Evolutionary conservation across 1,139 yeast species (phyloP).

Genomic region (Kodamaea sp.): DNA sequence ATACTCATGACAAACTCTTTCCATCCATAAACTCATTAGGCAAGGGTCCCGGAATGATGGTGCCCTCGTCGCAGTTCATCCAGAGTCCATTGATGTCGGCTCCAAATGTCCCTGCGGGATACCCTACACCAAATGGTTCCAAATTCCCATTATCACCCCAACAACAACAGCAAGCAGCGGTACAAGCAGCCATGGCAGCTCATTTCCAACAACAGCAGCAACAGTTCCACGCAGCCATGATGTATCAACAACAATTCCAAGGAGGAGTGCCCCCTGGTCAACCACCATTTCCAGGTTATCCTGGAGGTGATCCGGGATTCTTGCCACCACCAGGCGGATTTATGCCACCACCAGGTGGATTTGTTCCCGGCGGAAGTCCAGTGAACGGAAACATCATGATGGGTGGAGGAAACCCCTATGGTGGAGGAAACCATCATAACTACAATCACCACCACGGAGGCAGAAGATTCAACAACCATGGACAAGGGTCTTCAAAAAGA

Average conservation of each 20-base stretch:
- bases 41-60: constrained; percentile 21
- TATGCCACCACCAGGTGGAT: constrained; percentile 33
- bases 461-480: constrained; percentile 13
- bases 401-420: constrained; percentile 16
- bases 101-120: constrained; percentile 21
- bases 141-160: constrained; percentile 24
- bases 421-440: constrained; percentile 12
- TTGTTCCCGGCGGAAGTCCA: constrained; percentile 33
- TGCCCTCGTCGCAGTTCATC: constrained; percentile 30
- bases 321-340: constrained; percentile 44
- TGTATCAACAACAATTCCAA: constrained; percentile 34
- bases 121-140: constrained; percentile 16
- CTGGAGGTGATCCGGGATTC: constrained; percentile 35
- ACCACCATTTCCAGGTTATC: constrained; percentile 37
- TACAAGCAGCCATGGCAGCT: constrained; percentile 37
- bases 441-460: constrained; percentile 12
- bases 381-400: constrained; percentile 29
- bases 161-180: constrained; percentile 26
- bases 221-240: constrained; percentile 40
- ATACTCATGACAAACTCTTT: constrained; percentile 50
- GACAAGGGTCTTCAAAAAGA: constrained; percentile 12
- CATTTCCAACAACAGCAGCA: constrained; percentile 33
- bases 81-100: constrained; percentile 36
- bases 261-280: constrained; percentile 37
- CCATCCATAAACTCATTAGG: constrained; percentile 21